Evolutionary conservation across 768 basidiomycete genomes (phyloP).

Genomic region (Nidularia pulvinata): DNA sequence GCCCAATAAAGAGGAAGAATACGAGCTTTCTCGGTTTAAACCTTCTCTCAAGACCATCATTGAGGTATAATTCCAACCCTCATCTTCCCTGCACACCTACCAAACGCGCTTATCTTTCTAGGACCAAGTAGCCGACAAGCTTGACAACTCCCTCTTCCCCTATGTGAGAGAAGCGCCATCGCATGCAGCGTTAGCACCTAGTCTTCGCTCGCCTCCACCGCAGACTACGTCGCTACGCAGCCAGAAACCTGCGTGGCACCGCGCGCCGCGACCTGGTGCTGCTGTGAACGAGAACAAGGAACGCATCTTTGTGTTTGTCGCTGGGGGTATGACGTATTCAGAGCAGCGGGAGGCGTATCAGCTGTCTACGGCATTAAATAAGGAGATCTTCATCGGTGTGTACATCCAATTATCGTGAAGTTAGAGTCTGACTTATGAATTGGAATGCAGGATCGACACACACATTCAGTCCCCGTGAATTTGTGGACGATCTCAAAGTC

Average conservation of each 20-base stretch:
- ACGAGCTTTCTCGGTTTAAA: slow-evolving; percentile 94
- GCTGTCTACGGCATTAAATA: slow-evolving; percentile 70
- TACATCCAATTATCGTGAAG: no score
- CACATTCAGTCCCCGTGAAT: slow-evolving; percentile 76
- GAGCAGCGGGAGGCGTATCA: slow-evolving; percentile 91
- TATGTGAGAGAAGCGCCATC: slow-evolving; percentile 84
- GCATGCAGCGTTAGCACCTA: slow-evolving; percentile 39
- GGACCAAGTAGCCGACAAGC: slow-evolving; percentile 81
- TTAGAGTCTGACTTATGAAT: no score
- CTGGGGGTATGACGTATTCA: slow-evolving; percentile 95
- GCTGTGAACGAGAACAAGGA: slow-evolving; percentile 56
- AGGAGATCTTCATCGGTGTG: slow-evolving; percentile 96
- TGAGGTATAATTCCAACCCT: slow-evolving; percentile 75
- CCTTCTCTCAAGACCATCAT: slow-evolving; percentile 80
- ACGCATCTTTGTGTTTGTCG: slow-evolving; percentile 86
- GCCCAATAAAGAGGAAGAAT: slow-evolving; percentile 81
- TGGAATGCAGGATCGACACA: slow-evolving; percentile 95
- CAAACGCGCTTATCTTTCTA: slow-evolving; percentile 22
- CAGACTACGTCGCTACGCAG: slow-evolving; percentile 81
- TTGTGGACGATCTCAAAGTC: slow-evolving; percentile 85
- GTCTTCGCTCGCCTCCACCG: slow-evolving; percentile 50
- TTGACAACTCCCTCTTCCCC: slow-evolving; percentile 83
- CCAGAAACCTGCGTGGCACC: slow-evolving; percentile 89
- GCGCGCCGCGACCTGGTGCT: slow-evolving; percentile 58
- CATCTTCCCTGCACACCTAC: not conserved